Conservation (phyloP, 805 yeast genomes). For the Lachancea dasiensis region DNA sequence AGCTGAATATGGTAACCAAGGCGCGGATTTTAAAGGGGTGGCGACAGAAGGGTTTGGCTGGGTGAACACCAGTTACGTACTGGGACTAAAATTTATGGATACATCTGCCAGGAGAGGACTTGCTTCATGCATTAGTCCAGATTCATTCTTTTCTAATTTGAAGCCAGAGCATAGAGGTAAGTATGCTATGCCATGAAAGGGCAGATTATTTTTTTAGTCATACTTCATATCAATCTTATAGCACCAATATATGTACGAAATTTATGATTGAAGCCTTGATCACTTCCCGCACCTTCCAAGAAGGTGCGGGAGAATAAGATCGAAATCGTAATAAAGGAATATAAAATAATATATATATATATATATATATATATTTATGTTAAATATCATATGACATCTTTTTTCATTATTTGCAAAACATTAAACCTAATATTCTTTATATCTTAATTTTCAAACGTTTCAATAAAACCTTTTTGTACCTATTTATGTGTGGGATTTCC, state of each 20-base stretch:
- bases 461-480: too few species aligned
- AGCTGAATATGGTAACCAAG: slow-evolving; percentile 97
- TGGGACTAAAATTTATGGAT: slow-evolving; percentile 65
- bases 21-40: slow-evolving; percentile 84
- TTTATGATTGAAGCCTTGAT: too few species aligned
- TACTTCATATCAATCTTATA: too few species aligned
- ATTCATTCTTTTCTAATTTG: slow-evolving; percentile 48
- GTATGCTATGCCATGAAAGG: slow-evolving; percentile 26
- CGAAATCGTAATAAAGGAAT: too few species aligned
- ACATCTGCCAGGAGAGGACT: slow-evolving; percentile 66
- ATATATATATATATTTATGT: too few species aligned
- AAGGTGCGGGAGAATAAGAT: too few species aligned
- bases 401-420: background rate
- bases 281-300: too few species aligned
- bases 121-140: slow-evolving; percentile 74
- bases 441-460: too few species aligned
- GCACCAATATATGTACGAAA: background rate
- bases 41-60: slow-evolving; percentile 97
- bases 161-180: slow-evolving; percentile 36
- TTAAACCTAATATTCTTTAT: too few species aligned
- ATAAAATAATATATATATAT: too few species aligned
- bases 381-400: background rate
- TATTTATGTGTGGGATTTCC: too few species aligned
- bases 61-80: slow-evolving; percentile 83
- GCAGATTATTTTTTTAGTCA: too few species aligned